A percentile compares a stretch with the other conserved stretches of the same genome.
Conservation (phyloP, 148 eudicot species). For the Camellia japonica region DNA sequence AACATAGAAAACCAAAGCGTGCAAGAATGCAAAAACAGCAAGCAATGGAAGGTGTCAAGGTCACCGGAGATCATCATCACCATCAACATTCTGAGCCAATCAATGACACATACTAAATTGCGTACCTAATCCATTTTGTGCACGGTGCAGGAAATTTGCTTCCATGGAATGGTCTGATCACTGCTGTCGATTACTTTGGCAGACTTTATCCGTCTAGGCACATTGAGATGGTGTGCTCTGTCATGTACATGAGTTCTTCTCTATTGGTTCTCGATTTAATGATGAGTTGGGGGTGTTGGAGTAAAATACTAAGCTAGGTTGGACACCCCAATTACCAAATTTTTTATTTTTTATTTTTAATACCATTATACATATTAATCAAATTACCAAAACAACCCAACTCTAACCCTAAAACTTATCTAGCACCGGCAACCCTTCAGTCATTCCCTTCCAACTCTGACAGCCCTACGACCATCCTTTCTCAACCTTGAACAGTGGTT, state of each 20-base stretch:
- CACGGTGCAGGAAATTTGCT: constrained; percentile 82
- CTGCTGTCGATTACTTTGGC: constrained; percentile 80
- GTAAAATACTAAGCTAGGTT: constrained; percentile 9
- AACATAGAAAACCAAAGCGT: too few relatives aligned
- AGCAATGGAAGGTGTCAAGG: constrained; percentile 42
- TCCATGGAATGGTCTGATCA: constrained; percentile 91
- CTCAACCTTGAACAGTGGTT: too few relatives aligned
- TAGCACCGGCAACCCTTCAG: too few relatives aligned
- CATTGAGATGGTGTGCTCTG: constrained; percentile 66
- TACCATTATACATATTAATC: too few relatives aligned
- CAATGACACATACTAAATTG: constrained; percentile 56
- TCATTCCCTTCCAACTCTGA: too few relatives aligned
- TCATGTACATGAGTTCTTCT: constrained; percentile 79
- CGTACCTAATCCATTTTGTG: constrained; percentile 69
- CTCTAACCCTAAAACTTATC: too few relatives aligned
- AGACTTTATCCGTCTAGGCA: constrained; percentile 56
- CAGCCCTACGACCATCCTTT: too few relatives aligned
- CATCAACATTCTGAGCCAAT: constrained; percentile 20
- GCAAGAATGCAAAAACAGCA: constrained; percentile 15
- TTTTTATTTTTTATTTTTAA: too few relatives aligned
- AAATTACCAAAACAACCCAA: too few relatives aligned
- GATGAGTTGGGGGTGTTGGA: constrained; percentile 30
- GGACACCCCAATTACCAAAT: not conserved
- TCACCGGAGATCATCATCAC: constrained; percentile 18
- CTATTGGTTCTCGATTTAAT: constrained; percentile 45